Evolutionary conservation across 371 early-diverging fungal genomes (phyloP).

Genomic region (Lichtheimia ornata): DNA sequence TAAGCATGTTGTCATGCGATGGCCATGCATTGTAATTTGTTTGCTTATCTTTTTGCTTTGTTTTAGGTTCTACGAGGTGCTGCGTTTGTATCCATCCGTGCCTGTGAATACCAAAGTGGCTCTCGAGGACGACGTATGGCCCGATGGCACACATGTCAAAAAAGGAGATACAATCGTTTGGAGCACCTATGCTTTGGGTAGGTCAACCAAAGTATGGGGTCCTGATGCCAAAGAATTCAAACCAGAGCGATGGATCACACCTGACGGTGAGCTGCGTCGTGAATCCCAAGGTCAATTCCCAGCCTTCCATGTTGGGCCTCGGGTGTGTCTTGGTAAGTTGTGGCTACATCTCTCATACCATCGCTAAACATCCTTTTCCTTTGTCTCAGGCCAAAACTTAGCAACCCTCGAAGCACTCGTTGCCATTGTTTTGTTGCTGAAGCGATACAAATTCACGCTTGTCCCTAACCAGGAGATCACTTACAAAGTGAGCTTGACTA

Average conservation of each 20-base stretch:
- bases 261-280: conserved; percentile 34
- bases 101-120: conserved; percentile 67
- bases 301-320: conserved; percentile 70
- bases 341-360: no score
- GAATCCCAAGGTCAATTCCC: conserved; percentile 51
- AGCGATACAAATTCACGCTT: conserved; percentile 43
- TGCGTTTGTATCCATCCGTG: conserved; percentile 75
- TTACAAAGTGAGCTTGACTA: conserved; percentile 36
- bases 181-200: conserved; percentile 55
- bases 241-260: conserved; percentile 65
- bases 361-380: conserved; percentile 21
- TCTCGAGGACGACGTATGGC: conserved; percentile 65
- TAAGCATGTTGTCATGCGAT: conserved; percentile 17
- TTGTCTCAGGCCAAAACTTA: conserved; percentile 39
- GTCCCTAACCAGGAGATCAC: conserved; percentile 36
- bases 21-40: conserved; percentile 5
- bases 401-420: conserved; percentile 49
- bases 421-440: conserved; percentile 32
- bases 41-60: neutral
- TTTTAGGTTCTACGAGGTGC: conserved; percentile 57
- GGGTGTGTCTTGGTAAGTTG: conserved; percentile 40
- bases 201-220: conserved; percentile 60
- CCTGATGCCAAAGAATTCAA: conserved; percentile 54
- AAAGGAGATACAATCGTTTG: conserved; percentile 57
- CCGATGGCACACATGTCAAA: conserved; percentile 64